Base-by-base conservation (phyloP, 1,284 basidiomycete species). In the Ganoderma boninense region DNA sequence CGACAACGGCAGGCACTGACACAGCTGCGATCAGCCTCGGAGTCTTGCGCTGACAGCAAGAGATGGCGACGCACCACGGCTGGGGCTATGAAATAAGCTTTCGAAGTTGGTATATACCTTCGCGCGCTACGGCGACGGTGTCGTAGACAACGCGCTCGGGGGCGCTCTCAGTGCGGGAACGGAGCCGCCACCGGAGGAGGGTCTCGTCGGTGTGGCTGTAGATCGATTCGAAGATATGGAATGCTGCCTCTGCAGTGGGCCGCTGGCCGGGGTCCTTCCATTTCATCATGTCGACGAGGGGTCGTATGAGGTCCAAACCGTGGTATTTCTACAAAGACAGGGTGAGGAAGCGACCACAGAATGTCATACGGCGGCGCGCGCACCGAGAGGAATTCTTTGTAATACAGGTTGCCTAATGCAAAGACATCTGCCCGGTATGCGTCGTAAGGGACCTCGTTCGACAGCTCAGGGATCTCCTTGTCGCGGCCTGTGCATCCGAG, bases 341-440 rank as follows among this genome's bases (percentile, higher is more conserved):
- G 16, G 44, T 6, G 44, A 20, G 44, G 18, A 18, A 46, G 44
- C 16, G 44, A 59, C 0, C 26, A 75, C 74, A 66, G 26, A 29
- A 29, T 29, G 26, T 29, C 26, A 29, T 29, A 29, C 2, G 26
- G 2, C 2, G 26, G 26, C 26, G 26, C 26, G 26, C 26, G 26
- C 26, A 29, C 26, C 26, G 64, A 56, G 4, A 68, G 14, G 43
- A 74, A 73, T 40, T 73, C 69, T 16, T 73, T 71, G 52, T 52
- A 44, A 35, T 67, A 74, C 1, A 74, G 38, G 29, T 74, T 68
- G 4, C 79, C 80, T 1, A 80, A 64, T 3, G 77, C 70, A 71
- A 73, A 80, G 7, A 81, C 73, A 49, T 81, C 79, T 2, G 78
- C 73, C 54, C 75, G 72, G 69, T 78, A 80, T 0, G 80, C 73